These are phyloP conservation scores for Rhypophila decipiens DNA, from an alignment of 495 filamentous ascomycete species.

Conservation along the genomic window DNA sequence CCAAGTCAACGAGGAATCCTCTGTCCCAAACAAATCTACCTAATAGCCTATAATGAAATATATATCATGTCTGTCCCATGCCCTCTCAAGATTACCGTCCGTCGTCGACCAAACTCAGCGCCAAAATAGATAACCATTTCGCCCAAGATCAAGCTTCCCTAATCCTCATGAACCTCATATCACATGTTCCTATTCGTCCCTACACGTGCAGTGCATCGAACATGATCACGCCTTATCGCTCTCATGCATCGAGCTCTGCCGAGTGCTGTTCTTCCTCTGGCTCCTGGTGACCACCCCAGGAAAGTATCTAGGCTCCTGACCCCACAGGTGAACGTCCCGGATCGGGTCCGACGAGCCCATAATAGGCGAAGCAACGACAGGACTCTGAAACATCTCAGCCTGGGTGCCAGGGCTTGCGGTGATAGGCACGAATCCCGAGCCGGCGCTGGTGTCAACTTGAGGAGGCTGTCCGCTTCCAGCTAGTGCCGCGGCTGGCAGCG, in stretches of 20 bases:
- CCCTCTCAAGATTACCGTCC: too few relatives aligned
- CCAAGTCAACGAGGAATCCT: too few relatives aligned
- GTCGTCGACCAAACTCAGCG: too few relatives aligned
- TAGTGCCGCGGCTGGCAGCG: slow-evolving; percentile 7
- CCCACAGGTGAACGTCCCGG: slow-evolving; percentile 38
- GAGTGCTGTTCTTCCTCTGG: slow-evolving; percentile 43
- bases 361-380: slow-evolving; percentile 11
- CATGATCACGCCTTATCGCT: slow-evolving; percentile 16
- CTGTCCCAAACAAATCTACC: too few relatives aligned
- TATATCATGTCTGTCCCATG: too few relatives aligned
- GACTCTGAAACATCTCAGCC: slow-evolving; percentile 15
- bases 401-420: slow-evolving; percentile 6
- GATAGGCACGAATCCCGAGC: slow-evolving; percentile 5
- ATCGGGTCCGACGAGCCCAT: slow-evolving; percentile 8
- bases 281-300: slow-evolving; percentile 63
- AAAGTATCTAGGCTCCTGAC: slow-evolving; percentile 62
- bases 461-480: slow-evolving; percentile 7
- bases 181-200: too few relatives aligned
- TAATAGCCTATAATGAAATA: too few relatives aligned
- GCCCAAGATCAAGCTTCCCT: neutral
- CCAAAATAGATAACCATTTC: too few relatives aligned
- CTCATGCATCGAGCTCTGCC: slow-evolving; percentile 33
- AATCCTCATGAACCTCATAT: too few relatives aligned
- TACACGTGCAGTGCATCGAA: too few relatives aligned
- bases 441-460: slow-evolving; percentile 18